Evolutionary conservation across 176 grass and related monocot genomes (phyloP).

Genomic region (Oryza brachyantha): DNA sequence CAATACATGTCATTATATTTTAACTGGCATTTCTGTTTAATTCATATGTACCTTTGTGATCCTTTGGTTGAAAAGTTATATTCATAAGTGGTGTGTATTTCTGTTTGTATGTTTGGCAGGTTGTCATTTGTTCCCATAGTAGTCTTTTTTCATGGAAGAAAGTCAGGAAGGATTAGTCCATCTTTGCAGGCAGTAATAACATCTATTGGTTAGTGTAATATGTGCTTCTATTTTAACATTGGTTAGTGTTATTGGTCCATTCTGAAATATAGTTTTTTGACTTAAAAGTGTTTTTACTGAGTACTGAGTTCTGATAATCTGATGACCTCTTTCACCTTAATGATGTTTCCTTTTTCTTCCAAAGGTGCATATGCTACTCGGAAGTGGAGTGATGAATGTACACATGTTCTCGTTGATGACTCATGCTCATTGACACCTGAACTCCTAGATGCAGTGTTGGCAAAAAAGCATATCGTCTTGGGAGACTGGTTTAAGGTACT

Average conservation of each 20-base stretch:
- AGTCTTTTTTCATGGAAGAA: constrained; percentile 55
- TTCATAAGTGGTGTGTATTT: constrained; percentile 4
- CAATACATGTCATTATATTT: background rate
- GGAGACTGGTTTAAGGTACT: constrained; percentile 82
- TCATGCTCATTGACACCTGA: constrained; percentile 65
- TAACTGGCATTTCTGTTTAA: background rate
- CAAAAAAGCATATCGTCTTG: constrained; percentile 64
- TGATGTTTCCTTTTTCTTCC: background rate
- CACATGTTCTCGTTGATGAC: constrained; percentile 80
- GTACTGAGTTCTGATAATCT: background rate
- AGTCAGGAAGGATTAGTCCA: constrained; percentile 38
- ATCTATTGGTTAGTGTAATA: constrained; percentile 75
- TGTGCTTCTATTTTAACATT: constrained; percentile 22
- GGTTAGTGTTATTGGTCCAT: background rate
- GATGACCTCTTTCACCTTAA: constrained; percentile 19
- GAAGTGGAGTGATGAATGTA: constrained; percentile 80
- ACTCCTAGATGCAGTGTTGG: constrained; percentile 72
- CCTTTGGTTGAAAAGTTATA: constrained; percentile 8
- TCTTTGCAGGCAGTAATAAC: constrained; percentile 60
- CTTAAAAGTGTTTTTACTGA: constrained; percentile 4
- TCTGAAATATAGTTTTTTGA: background rate
- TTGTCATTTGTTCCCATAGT: constrained; percentile 70
- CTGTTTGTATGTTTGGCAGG: constrained; percentile 46
- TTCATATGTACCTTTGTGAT: background rate
- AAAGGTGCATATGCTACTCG: constrained; percentile 68